Evolutionary conservation across 2,329 filamentous ascomycete species (phyloP), one percentile per base, ranked within the genome.

Genomic region (Pestalotiopsis sp.): DNA sequence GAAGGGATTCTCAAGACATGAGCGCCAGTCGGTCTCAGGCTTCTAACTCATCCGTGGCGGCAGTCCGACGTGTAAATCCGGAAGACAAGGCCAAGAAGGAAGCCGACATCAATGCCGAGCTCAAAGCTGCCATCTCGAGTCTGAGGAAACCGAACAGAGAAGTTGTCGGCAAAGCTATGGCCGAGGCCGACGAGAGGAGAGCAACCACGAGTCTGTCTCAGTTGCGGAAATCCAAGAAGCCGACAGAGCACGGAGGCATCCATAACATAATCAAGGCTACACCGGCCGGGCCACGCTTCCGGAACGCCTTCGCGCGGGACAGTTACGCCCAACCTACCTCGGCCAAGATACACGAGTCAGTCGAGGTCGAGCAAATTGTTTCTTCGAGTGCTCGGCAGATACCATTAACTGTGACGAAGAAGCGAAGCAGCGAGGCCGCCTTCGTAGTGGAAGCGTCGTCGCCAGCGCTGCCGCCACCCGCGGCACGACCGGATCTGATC

Each of bases 111-210:
- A 89, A 93, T 62, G 88, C 90, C 36, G 91, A 94, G 75, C 80
- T 95, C 41, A 88, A 89, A 72, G 88, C 93, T 69, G 93, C 93
- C 9, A 95, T 96, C 64, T 88, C 87, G 5, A 87, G 90, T 11
- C 78, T 95, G 57, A 91, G 92, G 77, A 93, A 91, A 78, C 93
- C 93, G 1, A 94, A 95, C 74, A 88, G 93, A 60, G 86, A 88
- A 25, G 84, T 92, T 56, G 91, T 91, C 13, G 89, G 90, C 39
- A 90, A 90, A 73, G 86, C 89, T 49, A 84, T 92, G 68, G 88
- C 87, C 3, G 91, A 93, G 72, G 90, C 88, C 31, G 86, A 88
- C 4, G 91, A 94, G 76, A 87, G 86, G 73, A 87, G 90, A 66
- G 81, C 83, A 4, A 82, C 82, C 17, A 82, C 82, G 3, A 82